phyloP scores from a whole-genome alignment of 2,329 filamentous ascomycete species.

The Pestalotiopsis sp. region DNA sequence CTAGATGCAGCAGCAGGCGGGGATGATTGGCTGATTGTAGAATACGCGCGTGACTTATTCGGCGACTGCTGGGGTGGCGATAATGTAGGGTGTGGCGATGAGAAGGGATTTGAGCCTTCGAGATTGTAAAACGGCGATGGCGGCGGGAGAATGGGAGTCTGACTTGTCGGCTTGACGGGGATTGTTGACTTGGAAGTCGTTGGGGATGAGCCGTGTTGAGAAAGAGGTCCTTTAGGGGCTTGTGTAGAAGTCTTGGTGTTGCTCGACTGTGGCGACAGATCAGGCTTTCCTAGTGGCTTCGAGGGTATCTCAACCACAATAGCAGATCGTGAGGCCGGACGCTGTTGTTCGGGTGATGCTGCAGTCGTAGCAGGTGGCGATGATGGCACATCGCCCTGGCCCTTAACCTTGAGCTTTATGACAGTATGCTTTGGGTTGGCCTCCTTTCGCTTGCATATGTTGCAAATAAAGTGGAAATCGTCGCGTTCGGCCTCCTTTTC shows the following conservation, averaged over 20 bases:
- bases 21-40: conserved; percentile 36
- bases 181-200: conserved; percentile 23
- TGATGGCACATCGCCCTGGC: conserved; percentile 24
- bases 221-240: conserved; percentile 19
- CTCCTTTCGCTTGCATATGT: conserved; percentile 70
- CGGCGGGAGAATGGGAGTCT: conserved; percentile 25
- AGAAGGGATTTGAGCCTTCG: conserved; percentile 40
- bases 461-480: conserved; percentile 87
- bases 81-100: conserved; percentile 44
- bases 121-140: conserved; percentile 32
- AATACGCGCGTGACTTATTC: conserved; percentile 41
- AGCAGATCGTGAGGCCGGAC: conserved; percentile 14
- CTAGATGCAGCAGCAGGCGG: conserved; percentile 21
- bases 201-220: conserved; percentile 18
- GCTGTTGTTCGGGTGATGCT: conserved; percentile 20
- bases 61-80: conserved; percentile 43
- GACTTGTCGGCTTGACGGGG: conserved; percentile 30
- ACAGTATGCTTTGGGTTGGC: conserved; percentile 60
- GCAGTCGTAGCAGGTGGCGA: conserved; percentile 25
- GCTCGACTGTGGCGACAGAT: conserved; percentile 15
- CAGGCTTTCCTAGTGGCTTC: conserved; percentile 16
- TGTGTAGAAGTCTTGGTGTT: background rate
- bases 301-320: conserved; percentile 23
- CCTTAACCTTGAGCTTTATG: conserved; percentile 57
- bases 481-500: conserved; percentile 79